Percentiles rank a stretch among this genome's conserved stretches.
phyloP scores from a whole-genome alignment of 306 rosid species.

The Lablab purpureus region DNA sequence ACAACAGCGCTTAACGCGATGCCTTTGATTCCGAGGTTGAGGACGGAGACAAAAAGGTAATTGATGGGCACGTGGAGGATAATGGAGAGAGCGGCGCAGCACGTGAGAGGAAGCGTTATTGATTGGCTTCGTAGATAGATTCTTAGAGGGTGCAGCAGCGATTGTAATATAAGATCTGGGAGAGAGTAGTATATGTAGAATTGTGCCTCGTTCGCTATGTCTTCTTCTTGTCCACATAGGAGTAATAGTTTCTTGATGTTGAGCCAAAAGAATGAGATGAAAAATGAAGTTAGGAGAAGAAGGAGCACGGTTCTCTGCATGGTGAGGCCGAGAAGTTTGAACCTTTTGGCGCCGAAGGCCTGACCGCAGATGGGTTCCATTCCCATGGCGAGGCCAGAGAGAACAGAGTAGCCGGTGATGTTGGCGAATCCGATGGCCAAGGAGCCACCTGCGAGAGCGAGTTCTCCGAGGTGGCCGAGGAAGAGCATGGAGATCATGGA shows the following conservation, averaged over 20 bases:
- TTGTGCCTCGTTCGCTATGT: slow-evolving; percentile 50
- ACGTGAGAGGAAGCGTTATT: slow-evolving; percentile 47
- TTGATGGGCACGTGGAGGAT: slow-evolving; percentile 54
- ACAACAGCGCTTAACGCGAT: slow-evolving; percentile 45
- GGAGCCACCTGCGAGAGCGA: slow-evolving; percentile 52
- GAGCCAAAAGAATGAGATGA: slow-evolving; percentile 47
- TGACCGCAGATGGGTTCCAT: slow-evolving; percentile 57
- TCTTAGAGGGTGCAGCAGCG: slow-evolving; percentile 48
- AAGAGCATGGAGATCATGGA: slow-evolving; percentile 57
- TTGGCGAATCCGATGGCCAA: slow-evolving; percentile 54
- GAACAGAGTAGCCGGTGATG: slow-evolving; percentile 51
- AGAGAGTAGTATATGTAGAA: slow-evolving; percentile 41
- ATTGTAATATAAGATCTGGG: slow-evolving; percentile 52
- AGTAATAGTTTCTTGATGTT: slow-evolving; percentile 41
- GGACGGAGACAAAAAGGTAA: slow-evolving; percentile 42
- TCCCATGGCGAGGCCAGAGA: slow-evolving; percentile 60
- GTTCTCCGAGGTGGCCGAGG: slow-evolving; percentile 50
- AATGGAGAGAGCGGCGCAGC: slow-evolving; percentile 43
- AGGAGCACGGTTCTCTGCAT: slow-evolving; percentile 47
- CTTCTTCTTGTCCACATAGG: slow-evolving; percentile 47
- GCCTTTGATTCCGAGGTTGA: slow-evolving; percentile 51
- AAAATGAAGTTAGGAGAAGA: slow-evolving; percentile 35
- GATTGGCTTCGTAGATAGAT: slow-evolving; percentile 55
- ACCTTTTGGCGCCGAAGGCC: slow-evolving; percentile 51
- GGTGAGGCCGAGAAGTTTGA: slow-evolving; percentile 45